Percentiles rank a stretch among this genome's conserved stretches.
phyloP scores from a whole-genome alignment of 192 early-diverging fungal genomes.

The Linnemannia zychae region DNA sequence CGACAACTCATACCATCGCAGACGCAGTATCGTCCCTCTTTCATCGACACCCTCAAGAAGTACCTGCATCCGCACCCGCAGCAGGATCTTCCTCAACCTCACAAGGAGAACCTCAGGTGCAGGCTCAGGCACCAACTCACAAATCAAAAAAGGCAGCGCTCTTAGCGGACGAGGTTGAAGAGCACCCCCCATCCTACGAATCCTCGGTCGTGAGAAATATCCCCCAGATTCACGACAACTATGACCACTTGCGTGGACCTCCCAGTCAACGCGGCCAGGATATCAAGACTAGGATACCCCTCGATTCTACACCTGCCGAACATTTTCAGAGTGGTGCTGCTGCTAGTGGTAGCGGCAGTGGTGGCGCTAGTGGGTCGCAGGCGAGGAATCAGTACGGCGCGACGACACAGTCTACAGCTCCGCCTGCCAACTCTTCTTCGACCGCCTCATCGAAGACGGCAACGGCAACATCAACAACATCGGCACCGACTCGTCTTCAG shows the following conservation, averaged over 20 bases:
- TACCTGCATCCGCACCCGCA: not conserved
- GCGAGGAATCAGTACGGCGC: not conserved
- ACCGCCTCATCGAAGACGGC: not conserved
- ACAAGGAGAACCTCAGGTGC: not conserved
- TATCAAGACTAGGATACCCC: constrained; percentile 49
- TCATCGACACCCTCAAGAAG: not conserved
- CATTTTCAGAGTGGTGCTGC: constrained; percentile 22
- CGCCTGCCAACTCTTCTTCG: not conserved
- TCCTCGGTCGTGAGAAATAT: constrained; percentile 14
- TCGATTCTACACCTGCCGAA: constrained; percentile 35
- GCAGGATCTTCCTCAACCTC: not conserved
- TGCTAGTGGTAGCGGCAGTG: constrained; percentile 6
- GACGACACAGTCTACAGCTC: not conserved
- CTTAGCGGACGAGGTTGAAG: too few species aligned
- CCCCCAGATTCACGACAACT: constrained; percentile 53
- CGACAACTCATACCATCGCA: not conserved
- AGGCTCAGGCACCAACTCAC: not conserved
- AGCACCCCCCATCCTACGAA: constrained; percentile 44
- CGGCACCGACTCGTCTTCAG: constrained; percentile 6
- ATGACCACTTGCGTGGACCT: constrained; percentile 48
- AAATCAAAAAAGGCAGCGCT: not conserved
- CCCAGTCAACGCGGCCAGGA: constrained; percentile 46
- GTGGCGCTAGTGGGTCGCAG: not conserved
- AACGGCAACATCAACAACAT: not conserved
- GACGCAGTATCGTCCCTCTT: not conserved